phyloP scores from a whole-genome alignment of 2,329 filamentous ascomycete genomes.

The Chaetomiaceae sp. region DNA sequence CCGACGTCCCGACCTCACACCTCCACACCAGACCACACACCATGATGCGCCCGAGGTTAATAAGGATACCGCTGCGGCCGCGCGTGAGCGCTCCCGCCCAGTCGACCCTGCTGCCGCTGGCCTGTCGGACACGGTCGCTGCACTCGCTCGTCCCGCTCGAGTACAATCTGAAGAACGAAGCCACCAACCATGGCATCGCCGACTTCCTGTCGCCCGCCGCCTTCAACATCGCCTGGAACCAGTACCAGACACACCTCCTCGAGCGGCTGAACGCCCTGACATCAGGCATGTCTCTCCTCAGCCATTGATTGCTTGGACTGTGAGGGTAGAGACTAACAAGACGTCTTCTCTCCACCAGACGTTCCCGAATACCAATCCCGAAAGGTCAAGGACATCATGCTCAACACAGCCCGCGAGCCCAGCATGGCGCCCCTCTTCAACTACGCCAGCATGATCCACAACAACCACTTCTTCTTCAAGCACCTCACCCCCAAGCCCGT shows the following conservation, averaged over 20 bases:
- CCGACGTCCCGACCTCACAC: not conserved
- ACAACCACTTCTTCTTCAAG: constrained; percentile 81
- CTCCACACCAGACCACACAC: constrained; percentile 27
- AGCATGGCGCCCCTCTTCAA: constrained; percentile 81
- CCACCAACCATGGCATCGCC: constrained; percentile 50
- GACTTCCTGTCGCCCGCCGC: constrained; percentile 65
- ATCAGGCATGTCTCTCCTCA: constrained; percentile 53
- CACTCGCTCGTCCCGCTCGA: constrained; percentile 28
- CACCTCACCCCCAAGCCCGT: constrained; percentile 37
- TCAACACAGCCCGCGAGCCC: constrained; percentile 75
- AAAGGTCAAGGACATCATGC: constrained; percentile 62
- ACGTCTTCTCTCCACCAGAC: constrained; percentile 41
- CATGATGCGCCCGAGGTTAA: constrained; percentile 53
- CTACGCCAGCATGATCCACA: constrained; percentile 92
- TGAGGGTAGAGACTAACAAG: constrained; percentile 16
- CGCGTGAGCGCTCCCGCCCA: constrained; percentile 11
- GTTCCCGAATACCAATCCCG: constrained; percentile 56
- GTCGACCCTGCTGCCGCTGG: constrained; percentile 21
- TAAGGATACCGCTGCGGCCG: constrained; percentile 47
- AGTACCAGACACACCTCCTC: constrained; percentile 73
- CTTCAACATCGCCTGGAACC: constrained; percentile 73
- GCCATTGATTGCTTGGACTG: not conserved
- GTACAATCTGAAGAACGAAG: constrained; percentile 38
- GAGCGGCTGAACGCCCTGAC: constrained; percentile 72
- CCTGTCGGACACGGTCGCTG: constrained; percentile 37